Evolutionary conservation across 176 grass and related monocot genomes (phyloP), one percentile per base, ranked within the genome.

Genomic region (Triticum turgidum): DNA sequence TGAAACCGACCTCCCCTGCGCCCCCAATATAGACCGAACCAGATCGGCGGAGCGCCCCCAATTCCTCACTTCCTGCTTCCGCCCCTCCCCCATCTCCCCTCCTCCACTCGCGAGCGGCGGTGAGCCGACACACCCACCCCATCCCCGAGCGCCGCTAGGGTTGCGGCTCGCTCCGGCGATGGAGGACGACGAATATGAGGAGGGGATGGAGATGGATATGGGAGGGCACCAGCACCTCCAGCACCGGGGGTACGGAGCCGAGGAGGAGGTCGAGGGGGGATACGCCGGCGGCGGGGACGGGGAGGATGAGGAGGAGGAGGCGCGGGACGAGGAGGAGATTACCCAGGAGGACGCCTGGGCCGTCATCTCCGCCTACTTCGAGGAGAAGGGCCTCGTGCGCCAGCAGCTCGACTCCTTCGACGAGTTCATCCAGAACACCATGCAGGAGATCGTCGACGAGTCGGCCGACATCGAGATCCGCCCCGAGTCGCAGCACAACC

Each of bases 401-500:
- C 94, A 99, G 90, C 92, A 99, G 82, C 92, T 99, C 29, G 97
- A 96, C 41, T 99, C 97, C 66, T 99, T 99, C 79, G 97, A 99
- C 44, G 90, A 94, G 92, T 99, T 99, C 78, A 99, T 99, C 69
- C 92, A 96, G 90, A 99, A 96, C 77, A 96, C 90, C 59, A 99
- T 96, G 97, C 97, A 99, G 82, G 97, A 99, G 71, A 99, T 99
- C 47, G 97, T 99, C 33, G 92, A 96, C 11, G 94, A 99, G 79
- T 96, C 97, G 2, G 94, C 92, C 4, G 90, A 96, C 70, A 99
- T 96, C 66, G 97, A 99, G 89, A 99, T 99, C 72, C 92, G 94
- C 5, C 94, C 97, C 51, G 97, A 99, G 87, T 94, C 94, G 35
- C 97, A 99, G 87, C 94, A 99, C 83, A 99, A 99, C 87, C 97